A percentile compares a stretch with the other conserved stretches of the same genome.
Conservation (phyloP, 2,329 filamentous ascomycete genomes). For the Nemania diffusa region DNA sequence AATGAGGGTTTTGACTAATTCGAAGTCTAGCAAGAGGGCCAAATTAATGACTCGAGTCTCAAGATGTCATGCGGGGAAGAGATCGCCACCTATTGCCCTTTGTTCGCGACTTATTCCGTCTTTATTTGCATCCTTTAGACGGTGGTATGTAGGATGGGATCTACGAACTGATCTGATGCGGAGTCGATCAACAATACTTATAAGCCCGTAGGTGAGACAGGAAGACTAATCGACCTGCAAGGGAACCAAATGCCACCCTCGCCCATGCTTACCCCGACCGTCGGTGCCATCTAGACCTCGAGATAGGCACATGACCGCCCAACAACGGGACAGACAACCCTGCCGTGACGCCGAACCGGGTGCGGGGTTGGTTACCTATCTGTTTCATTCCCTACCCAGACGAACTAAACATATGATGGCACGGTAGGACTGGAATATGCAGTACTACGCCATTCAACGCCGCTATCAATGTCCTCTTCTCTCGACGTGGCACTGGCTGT, state of each 20-base stretch:
- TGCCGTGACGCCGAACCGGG: constrained; percentile 11
- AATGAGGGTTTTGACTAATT: neutral
- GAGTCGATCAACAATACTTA: neutral
- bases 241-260: constrained; percentile 1
- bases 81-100: neutral
- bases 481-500: neutral
- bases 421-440: constrained; percentile 11
- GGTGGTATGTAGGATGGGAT: neutral
- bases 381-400: neutral
- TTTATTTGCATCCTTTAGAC: neutral
- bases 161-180: neutral
- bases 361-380: constrained; percentile 23
- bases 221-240: neutral
- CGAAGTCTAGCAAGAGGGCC: neutral
- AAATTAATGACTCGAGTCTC: neutral
- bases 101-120: neutral
- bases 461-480: neutral
- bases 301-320: constrained; percentile 16
- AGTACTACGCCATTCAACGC: neutral
- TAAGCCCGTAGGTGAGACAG: neutral
- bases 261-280: neutral
- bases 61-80: neutral
- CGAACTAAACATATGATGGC: neutral
- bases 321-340: neutral
- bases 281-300: constrained; percentile 19